Evolutionary conservation across 1,284 basidiomycete genomes (phyloP), one percentile per base, ranked within the genome.

Genomic region (Boletus hoseneyae): DNA sequence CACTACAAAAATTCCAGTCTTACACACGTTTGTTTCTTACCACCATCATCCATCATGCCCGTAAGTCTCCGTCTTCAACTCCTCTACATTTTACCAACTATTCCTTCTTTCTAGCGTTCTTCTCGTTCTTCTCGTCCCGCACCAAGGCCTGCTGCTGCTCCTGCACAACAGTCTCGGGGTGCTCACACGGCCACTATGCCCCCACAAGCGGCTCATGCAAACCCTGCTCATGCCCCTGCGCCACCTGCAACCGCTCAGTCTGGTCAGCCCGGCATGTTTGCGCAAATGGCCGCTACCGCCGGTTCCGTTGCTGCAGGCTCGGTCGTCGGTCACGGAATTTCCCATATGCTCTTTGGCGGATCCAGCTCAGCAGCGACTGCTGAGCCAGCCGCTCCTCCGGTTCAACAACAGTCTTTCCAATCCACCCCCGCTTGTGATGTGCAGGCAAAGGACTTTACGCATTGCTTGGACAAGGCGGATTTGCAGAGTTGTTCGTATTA

Each of bases 251-350:
- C 62, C 6, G 40, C 60, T 21, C 62, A 66, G 61, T 70, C 53
- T 50, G 69, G 35, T 65, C 63, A 69, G 45, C 87, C 87, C 0
- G 87, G 88, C 6, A 74, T 91, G 76, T 51, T 91, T 15, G 74
- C 79, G 0, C 85, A 88, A 67, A 93, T 93, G 89, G 91, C 90
- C 47, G 90, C 90, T 13, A 93, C 91, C 7, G 90, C 90, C 25
- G 90, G 90, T 48, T 89, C 87, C 54, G 91, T 93, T 36, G 91
- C 91, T 6, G 76, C 90, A 45, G 90, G 90, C 38, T 91, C 88
- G 13, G 83, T 84, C 45, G 78, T 93, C 54, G 90, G 91, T 42
- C 90, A 93, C 62, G 91, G 90, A 33, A 65, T 93, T 54, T 90
- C 87, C 43, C 79, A 69, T 67, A 90, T 93, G 87, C 79, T 93